Evolutionary conservation across 805 yeast genomes (phyloP), one percentile per base, ranked within the genome.

Genomic region (Maudiozyma serrabonitensis): DNA sequence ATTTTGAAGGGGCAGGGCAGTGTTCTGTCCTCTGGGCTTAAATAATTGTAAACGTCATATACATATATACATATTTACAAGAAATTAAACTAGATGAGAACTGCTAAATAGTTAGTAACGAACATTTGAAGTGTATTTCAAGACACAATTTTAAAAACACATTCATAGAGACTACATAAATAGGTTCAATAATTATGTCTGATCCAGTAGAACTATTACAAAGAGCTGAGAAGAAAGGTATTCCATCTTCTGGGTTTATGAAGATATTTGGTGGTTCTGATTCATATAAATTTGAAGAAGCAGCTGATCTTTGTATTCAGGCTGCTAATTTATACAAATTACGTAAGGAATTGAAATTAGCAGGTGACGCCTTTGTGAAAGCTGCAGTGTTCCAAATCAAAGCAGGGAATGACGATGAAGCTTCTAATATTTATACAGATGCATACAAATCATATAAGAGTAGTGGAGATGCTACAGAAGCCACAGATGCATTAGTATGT

Each of bases 311-410:
- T 28, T 91, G 82, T 63, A 74, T 84, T 21, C 95, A 90, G 67
- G 99, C 99, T 2, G 99, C 95, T n/a, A 93, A 91, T 61, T 75
- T 80, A 28, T 93, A 81, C 71, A 78, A 90, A 53, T 69, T 93
- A 50, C 81, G 79, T 56, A 87, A 86, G 60, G 85, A 88, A 61
- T 76, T 78, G 55, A 69, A 73, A 19, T 70, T 75, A 47, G 97
- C 98, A 0, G 98, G 98, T 11, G 71, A 76, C 54, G 81, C 88
- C 18, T 91, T 90, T 62, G 82, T 85, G 52, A 81, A 80, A 59
- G 98, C 99, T 1, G 95, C 97, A 0, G 79, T 76, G 15, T 78
- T 82, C 51, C 96, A 88, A 65, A 69, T 76, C 46, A 76, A 81
- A 59, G 84, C 91, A 16, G 86, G 79, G 23, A 79, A 81, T 54